phyloP scores from a whole-genome alignment of 805 yeast species.

The Candida khao-thaluensis region DNA sequence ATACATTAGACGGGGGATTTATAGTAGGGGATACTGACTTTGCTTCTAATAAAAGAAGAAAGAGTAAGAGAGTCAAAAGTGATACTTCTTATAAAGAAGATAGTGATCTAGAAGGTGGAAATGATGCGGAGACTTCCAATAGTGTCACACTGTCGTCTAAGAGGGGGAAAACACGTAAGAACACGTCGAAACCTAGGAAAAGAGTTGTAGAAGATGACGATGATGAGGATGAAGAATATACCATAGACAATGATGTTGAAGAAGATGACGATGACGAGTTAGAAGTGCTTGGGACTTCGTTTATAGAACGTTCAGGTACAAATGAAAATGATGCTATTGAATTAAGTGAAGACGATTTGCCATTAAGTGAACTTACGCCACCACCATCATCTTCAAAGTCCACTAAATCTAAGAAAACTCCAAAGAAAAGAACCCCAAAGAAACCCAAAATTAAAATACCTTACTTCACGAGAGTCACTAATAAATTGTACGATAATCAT shows the following conservation, averaged over 20 bases:
- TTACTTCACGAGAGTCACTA: constrained; percentile 67
- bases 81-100: constrained; percentile 25
- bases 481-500: constrained; percentile 67
- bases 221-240: constrained; percentile 23
- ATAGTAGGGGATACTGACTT: constrained; percentile 36
- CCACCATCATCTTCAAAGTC: constrained; percentile 10
- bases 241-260: constrained; percentile 18
- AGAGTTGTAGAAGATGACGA: constrained; percentile 16
- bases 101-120: constrained; percentile 21
- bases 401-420: constrained; percentile 19
- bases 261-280: constrained; percentile 39
- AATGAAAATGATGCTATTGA: constrained; percentile 10
- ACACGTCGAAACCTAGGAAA: constrained; percentile 13
- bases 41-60: constrained; percentile 19
- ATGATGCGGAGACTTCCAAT: constrained; percentile 9
- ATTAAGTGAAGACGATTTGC: constrained; percentile 12
- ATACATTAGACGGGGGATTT: constrained; percentile 40
- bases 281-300: constrained; percentile 27
- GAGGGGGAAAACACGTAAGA: constrained; percentile 15
- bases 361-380: constrained; percentile 22
- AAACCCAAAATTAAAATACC: constrained; percentile 59
- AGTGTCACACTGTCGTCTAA: constrained; percentile 12
- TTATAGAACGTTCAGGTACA: constrained; percentile 20
- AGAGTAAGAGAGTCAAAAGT: constrained; percentile 18
- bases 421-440: constrained; percentile 23